A percentile compares a stretch with the other conserved stretches of the same genome.
These are phyloP conservation scores for Podospora conica DNA, from an alignment of 495 filamentous ascomycete genomes.

Conservation along the genomic window DNA sequence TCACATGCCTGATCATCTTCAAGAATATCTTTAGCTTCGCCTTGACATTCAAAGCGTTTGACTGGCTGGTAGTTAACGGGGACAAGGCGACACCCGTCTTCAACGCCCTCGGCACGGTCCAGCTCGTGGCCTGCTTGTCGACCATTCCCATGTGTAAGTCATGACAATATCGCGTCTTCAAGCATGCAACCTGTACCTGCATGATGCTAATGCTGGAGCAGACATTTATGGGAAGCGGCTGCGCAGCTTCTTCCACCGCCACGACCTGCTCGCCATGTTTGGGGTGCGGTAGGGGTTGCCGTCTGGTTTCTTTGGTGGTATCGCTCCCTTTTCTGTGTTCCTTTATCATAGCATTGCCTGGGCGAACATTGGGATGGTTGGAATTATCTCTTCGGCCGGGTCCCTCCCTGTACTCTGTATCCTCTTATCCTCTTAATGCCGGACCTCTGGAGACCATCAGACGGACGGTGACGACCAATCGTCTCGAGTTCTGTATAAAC, in stretches of 20 bases:
- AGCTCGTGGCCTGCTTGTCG: slow-evolving; percentile 65
- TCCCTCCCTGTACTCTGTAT: not conserved
- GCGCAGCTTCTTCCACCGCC: slow-evolving; percentile 60
- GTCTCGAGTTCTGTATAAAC: not conserved
- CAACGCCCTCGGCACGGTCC: slow-evolving; percentile 64
- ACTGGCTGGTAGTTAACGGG: slow-evolving; percentile 62
- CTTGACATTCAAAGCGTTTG: slow-evolving; percentile 72
- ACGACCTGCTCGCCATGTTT: slow-evolving; percentile 61
- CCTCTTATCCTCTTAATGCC: not conserved
- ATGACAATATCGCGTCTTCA: not conserved
- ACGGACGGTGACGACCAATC: not conserved
- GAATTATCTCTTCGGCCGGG: not conserved
- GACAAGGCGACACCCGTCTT: slow-evolving; percentile 55
- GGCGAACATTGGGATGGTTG: slow-evolving; percentile 4
- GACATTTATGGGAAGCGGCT: slow-evolving; percentile 79
- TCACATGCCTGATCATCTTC: slow-evolving; percentile 86
- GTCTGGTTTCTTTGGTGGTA: not conserved
- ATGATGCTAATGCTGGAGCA: slow-evolving; percentile 24
- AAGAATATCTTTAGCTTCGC: slow-evolving; percentile 87
- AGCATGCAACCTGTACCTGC: not conserved
- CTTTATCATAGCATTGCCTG: not conserved
- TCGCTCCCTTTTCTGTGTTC: not conserved
- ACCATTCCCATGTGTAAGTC: slow-evolving; percentile 69
- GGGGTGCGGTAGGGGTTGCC: slow-evolving; percentile 17
- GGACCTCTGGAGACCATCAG: not conserved